Conservation (phyloP, 2,329 filamentous ascomycete genomes). For the Phialophora verrucosa region DNA sequence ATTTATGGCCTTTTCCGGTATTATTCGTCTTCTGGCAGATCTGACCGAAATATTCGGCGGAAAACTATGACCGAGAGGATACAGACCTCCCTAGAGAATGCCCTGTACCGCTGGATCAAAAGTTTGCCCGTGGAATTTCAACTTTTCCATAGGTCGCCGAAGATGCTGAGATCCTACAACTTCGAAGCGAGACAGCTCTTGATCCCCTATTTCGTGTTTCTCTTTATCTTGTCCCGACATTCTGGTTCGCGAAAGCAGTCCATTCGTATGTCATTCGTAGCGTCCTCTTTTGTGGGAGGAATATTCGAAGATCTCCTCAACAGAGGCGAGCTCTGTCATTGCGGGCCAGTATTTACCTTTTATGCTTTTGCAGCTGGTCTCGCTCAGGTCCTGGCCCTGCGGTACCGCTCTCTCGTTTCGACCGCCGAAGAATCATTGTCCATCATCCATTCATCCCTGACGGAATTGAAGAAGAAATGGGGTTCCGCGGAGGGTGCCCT, state of each 20-base stretch:
- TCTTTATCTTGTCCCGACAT: conserved; percentile 43
- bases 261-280: conserved; percentile 48
- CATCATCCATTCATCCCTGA: conserved; percentile 20
- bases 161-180: conserved; percentile 19
- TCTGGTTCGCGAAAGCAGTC: conserved; percentile 43
- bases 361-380: conserved; percentile 27
- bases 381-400: conserved; percentile 13
- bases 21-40: conserved; percentile 27
- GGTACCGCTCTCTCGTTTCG: conserved; percentile 7
- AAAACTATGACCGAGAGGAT: neutral
- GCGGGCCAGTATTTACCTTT: conserved; percentile 25
- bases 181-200: conserved; percentile 28
- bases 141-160: conserved; percentile 23
- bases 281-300: conserved; percentile 50
- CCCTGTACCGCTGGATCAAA: conserved; percentile 35
- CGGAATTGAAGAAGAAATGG: conserved; percentile 20
- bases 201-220: conserved; percentile 29
- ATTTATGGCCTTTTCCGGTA: conserved; percentile 25
- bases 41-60: conserved; percentile 36
- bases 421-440: conserved; percentile 17
- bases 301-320: conserved; percentile 52
- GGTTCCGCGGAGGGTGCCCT: conserved; percentile 21
- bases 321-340: conserved; percentile 43
- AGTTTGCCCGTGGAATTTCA: conserved; percentile 21
- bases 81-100: conserved; percentile 18